A percentile compares a stretch with the other conserved stretches of the same genome.
phyloP scores from a whole-genome alignment of 495 filamentous ascomycete species.

The Niebla homalea region DNA sequence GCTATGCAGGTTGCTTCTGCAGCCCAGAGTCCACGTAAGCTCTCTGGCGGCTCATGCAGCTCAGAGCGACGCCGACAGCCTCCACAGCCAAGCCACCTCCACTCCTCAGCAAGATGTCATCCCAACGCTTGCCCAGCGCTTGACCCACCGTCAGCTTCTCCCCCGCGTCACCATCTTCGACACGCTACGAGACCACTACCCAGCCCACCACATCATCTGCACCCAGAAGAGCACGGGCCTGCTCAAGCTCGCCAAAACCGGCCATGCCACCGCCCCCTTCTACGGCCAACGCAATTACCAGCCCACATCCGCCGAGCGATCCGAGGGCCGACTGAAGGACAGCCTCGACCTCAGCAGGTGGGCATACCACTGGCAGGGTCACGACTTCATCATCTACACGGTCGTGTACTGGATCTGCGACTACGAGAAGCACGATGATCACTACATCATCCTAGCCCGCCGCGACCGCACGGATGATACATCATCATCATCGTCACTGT shows the following conservation, averaged over 20 bases:
- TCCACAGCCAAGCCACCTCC: too few relatives aligned
- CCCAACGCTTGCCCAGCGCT: too few relatives aligned
- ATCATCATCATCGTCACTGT: not conserved
- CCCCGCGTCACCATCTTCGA: slow-evolving; percentile 6
- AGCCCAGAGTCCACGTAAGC: too few relatives aligned
- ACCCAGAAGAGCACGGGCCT: slow-evolving; percentile 9
- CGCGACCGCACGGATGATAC: not conserved
- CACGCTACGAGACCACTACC: not conserved
- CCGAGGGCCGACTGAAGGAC: not conserved
- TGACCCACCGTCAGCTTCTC: not conserved
- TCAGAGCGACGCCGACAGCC: too few relatives aligned
- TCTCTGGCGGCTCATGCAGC: too few relatives aligned
- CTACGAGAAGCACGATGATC: not conserved
- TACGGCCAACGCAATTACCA: slow-evolving; percentile 1
- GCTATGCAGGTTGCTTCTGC: too few relatives aligned
- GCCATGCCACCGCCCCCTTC: slow-evolving; percentile 4
- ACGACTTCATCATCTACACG: slow-evolving; percentile 9
- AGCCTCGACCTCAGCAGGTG: slow-evolving; percentile 4
- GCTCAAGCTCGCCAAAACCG: slow-evolving; percentile 9
- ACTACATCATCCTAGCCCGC: slow-evolving; percentile 6
- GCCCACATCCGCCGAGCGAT: not conserved
- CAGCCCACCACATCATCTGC: slow-evolving; percentile 1
- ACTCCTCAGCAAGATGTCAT: too few relatives aligned
- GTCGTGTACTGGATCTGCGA: slow-evolving; percentile 3
- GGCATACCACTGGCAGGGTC: slow-evolving; percentile 8